phyloP scores from a whole-genome alignment of 2,329 filamentous ascomycete genomes.

The Cladobotryum mycophilum region DNA sequence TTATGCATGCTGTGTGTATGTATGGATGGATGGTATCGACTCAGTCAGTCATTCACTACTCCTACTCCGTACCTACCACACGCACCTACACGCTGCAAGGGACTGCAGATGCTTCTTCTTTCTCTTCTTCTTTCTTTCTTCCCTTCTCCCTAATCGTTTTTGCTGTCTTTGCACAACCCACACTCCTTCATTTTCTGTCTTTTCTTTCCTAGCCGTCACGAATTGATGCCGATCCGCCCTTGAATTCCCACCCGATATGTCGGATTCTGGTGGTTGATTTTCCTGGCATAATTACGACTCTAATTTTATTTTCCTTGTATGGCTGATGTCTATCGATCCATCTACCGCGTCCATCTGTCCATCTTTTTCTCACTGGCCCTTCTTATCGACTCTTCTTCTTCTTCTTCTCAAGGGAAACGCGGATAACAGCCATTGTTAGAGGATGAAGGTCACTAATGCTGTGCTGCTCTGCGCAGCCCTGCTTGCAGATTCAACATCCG shows the following conservation, averaged over 20 bases:
- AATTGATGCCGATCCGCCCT: not conserved
- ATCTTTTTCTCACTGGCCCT: too few relatives aligned
- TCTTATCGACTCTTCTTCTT: too few relatives aligned
- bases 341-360: too few relatives aligned
- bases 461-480: conserved; percentile 14
- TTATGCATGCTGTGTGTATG: too few relatives aligned
- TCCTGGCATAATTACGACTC: too few relatives aligned
- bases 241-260: not conserved
- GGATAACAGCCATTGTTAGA: not conserved
- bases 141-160: not conserved
- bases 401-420: too few relatives aligned
- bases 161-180: not conserved
- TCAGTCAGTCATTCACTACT: too few relatives aligned
- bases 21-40: too few relatives aligned
- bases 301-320: too few relatives aligned
- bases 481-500: conserved; percentile 11
- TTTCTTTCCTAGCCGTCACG: not conserved
- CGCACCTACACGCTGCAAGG: too few relatives aligned
- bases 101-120: not conserved
- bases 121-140: not conserved
- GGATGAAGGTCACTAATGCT: conserved; percentile 15
- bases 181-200: not conserved
- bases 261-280: not conserved
- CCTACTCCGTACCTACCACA: too few relatives aligned
- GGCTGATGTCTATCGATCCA: too few relatives aligned